Base-by-base conservation (phyloP, 768 basidiomycete species). In the Tulasnella calospora region DNA sequence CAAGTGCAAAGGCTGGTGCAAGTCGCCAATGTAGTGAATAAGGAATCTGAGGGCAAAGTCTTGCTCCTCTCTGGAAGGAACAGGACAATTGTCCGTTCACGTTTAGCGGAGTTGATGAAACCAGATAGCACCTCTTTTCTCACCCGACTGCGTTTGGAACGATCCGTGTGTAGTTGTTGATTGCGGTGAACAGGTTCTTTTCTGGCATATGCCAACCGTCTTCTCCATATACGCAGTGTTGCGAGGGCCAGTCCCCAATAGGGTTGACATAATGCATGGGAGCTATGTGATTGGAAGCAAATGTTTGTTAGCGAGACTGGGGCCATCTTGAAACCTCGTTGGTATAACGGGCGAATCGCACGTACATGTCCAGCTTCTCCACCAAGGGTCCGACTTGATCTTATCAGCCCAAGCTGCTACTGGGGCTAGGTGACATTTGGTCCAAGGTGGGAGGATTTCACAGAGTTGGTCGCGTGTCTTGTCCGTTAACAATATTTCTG, bases 1-100 rank as follows among this genome's bases (percentile, higher is more conserved):
- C 47, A 99, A 88, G 83, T 99, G 97, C 76, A 99, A 86, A 6
- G 97, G 97, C 88, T 92, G 91, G 82, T 98, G 97, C 87, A 97
- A 87, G 83, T 98, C 97, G 0, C 97, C 96, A 15, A 98, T 76
- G 81, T 95, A 98, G 84, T 99, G 98, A 40, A 96, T 89, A 41
- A 99, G 86, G 86, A 98, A 99, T 83, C 94, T 93, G 81, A 98
- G 86, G 2, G 97, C 94, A 81, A 95, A 93, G 82, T 92, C 90
- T 2, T 90, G 90, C 15, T 83, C 84, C 7, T 80, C 83, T 21
- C 85, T 84, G 2, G 7, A 82, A 83, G n/a, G 36, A 41, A 73
- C n/a, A 17, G 35, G 23, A 61, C 30, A 13, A 6, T 10, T 23
- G 33, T 38, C 44, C 12, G 44, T 44, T 2, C 13, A 44, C 44